phyloP scores from a whole-genome alignment of 2,329 filamentous ascomycete species.

The Fusarium burgessii region DNA sequence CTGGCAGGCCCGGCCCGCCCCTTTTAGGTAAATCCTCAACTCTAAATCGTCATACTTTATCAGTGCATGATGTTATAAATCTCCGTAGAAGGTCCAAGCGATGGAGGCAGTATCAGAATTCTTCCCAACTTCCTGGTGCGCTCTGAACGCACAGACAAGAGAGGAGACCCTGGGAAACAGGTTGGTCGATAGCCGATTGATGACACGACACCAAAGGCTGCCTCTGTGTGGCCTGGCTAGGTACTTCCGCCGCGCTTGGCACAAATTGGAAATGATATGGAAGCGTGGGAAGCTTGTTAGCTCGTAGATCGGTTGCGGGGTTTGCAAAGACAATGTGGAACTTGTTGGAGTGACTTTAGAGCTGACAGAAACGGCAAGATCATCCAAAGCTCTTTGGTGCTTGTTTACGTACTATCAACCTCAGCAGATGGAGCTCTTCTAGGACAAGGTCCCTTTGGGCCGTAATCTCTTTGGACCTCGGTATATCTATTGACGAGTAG shows the following conservation, averaged over 20 bases:
- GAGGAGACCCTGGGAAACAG: slow-evolving; percentile 4
- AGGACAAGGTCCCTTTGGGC: slow-evolving; percentile 12
- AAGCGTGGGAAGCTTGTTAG: slow-evolving; percentile 22
- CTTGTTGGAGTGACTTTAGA: slow-evolving; percentile 7
- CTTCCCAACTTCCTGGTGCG: neutral
- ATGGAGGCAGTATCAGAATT: neutral
- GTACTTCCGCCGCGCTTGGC: slow-evolving; percentile 20
- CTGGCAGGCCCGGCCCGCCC: slow-evolving; percentile 13
- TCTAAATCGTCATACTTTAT: slow-evolving; percentile 3
- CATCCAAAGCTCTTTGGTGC: slow-evolving; percentile 5
- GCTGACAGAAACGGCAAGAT: slow-evolving; percentile 23
- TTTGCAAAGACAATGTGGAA: slow-evolving; percentile 29
- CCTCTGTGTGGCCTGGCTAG: neutral
- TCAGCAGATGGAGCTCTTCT: slow-evolving; percentile 9
- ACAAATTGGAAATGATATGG: slow-evolving; percentile 11
- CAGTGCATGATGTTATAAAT: neutral
- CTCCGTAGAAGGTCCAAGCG: neutral
- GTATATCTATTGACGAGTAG: neutral
- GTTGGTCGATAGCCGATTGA: slow-evolving; percentile 15
- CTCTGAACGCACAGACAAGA: slow-evolving; percentile 7
- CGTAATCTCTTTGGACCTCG: slow-evolving; percentile 11
- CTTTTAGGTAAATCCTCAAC: slow-evolving; percentile 1
- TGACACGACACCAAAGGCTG: slow-evolving; percentile 5
- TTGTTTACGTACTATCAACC: slow-evolving; percentile 16
- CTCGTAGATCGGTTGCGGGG: slow-evolving; percentile 30